phyloP scores from a whole-genome alignment of 129 eudicot genomes.

The Tagetes patula region DNA sequence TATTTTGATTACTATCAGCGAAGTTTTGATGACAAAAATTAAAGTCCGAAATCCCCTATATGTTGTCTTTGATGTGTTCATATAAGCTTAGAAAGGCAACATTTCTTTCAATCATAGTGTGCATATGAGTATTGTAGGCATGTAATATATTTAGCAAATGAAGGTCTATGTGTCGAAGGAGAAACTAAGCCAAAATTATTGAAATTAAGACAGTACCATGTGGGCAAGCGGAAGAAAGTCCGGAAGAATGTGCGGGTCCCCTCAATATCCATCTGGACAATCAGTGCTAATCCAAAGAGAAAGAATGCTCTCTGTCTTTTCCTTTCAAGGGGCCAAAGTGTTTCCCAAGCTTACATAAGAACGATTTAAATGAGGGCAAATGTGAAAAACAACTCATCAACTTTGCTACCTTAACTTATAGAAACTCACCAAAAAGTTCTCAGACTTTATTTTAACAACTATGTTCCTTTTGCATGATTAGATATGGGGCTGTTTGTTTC shows the following conservation, averaged over 20 bases:
- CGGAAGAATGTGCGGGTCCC: slow-evolving; percentile 90
- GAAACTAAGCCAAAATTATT: neutral
- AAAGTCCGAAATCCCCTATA: neutral
- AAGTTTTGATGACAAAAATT: neutral
- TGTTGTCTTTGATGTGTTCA: neutral
- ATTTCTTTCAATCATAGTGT: neutral
- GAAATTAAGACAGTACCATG: slow-evolving; percentile 48
- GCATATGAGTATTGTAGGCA: neutral
- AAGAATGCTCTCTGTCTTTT: slow-evolving; percentile 95
- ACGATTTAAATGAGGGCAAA: neutral
- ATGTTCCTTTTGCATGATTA: neutral
- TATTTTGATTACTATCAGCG: neutral
- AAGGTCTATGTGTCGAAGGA: neutral
- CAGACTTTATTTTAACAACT: neutral
- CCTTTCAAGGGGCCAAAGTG: slow-evolving; percentile 97
- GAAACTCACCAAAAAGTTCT: neutral
- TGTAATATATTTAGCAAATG: neutral
- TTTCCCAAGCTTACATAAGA: slow-evolving; percentile 73
- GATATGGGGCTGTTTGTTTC: no score
- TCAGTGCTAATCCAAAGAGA: slow-evolving; percentile 89
- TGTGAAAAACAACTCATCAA: neutral
- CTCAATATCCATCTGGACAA: slow-evolving; percentile 86
- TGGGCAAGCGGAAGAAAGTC: slow-evolving; percentile 88
- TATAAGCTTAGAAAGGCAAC: neutral
- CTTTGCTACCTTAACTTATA: neutral